phyloP scores from a whole-genome alignment of 495 filamentous ascomycete genomes.

The Neurospora sp. region DNA sequence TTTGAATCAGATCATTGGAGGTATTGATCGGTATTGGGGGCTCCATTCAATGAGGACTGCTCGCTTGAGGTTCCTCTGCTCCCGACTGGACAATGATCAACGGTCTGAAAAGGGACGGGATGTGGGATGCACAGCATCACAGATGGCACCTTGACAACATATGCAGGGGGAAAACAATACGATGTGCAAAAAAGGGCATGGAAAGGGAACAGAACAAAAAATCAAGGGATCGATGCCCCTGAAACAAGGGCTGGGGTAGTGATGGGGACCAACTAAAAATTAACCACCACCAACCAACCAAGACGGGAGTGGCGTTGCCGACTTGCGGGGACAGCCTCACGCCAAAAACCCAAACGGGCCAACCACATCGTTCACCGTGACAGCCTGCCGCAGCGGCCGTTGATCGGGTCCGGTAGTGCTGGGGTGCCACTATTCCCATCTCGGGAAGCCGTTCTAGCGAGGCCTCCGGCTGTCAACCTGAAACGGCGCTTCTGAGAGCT shows the following conservation, averaged over 20 bases:
- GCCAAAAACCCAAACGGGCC: slow-evolving; percentile 2
- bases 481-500: slow-evolving; percentile 13
- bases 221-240: background rate
- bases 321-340: background rate
- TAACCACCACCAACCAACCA: background rate
- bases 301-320: background rate
- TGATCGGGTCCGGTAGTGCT: background rate
- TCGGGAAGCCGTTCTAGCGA: background rate
- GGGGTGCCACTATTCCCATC: background rate
- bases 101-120: background rate
- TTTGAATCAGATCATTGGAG: background rate
- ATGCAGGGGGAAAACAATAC: background rate
- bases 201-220: background rate
- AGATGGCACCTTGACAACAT: background rate
- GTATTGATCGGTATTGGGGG: background rate
- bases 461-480: slow-evolving; percentile 11
- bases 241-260: background rate
- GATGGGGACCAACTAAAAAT: background rate
- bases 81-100: background rate
- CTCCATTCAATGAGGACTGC: background rate
- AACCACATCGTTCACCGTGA: background rate
- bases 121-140: background rate
- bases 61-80: background rate
- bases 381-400: background rate
- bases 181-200: background rate